Conservation (phyloP, 2,329 filamentous ascomycete genomes). For the Sporothrix mexicana region DNA sequence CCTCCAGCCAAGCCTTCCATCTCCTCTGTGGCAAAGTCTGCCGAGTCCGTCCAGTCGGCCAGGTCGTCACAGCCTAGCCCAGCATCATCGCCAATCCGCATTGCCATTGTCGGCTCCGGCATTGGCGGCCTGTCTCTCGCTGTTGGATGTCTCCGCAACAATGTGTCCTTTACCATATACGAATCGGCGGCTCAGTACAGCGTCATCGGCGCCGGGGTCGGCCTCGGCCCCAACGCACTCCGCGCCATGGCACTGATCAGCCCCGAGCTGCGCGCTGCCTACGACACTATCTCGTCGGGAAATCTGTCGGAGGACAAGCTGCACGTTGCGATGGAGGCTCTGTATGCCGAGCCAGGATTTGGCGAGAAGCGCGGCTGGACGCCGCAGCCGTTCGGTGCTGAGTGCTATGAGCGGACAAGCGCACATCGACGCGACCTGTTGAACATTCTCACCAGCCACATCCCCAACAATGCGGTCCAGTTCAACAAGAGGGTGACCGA, state of each 20-base stretch:
- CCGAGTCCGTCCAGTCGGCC: neutral
- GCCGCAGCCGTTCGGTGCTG: constrained; percentile 47
- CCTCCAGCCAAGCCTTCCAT: neutral
- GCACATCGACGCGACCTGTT: constrained; percentile 52
- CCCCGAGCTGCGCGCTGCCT: constrained; percentile 42
- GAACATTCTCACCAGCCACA: constrained; percentile 49
- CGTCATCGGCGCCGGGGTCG: constrained; percentile 48
- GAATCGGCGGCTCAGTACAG: constrained; percentile 45
- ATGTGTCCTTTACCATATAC: constrained; percentile 46
- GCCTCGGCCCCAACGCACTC: constrained; percentile 46
- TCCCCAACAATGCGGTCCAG: constrained; percentile 36
- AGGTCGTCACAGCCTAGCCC: neutral
- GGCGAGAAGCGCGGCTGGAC: constrained; percentile 47
- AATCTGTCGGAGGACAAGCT: constrained; percentile 48
- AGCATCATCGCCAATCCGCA: constrained; percentile 42
- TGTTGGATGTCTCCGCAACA: constrained; percentile 43
- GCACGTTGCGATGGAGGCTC: constrained; percentile 50
- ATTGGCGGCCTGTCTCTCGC: constrained; percentile 49
- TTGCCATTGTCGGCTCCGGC: constrained; percentile 50
- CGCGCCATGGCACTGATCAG: constrained; percentile 37
- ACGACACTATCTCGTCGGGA: constrained; percentile 48
- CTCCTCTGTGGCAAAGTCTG: neutral
- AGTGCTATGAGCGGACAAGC: constrained; percentile 48
- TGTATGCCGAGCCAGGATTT: constrained; percentile 49
- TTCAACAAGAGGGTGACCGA: constrained; percentile 32